Evolutionary conservation across 1,284 basidiomycete genomes (phyloP).

Genomic region (Flammula alnicola): DNA sequence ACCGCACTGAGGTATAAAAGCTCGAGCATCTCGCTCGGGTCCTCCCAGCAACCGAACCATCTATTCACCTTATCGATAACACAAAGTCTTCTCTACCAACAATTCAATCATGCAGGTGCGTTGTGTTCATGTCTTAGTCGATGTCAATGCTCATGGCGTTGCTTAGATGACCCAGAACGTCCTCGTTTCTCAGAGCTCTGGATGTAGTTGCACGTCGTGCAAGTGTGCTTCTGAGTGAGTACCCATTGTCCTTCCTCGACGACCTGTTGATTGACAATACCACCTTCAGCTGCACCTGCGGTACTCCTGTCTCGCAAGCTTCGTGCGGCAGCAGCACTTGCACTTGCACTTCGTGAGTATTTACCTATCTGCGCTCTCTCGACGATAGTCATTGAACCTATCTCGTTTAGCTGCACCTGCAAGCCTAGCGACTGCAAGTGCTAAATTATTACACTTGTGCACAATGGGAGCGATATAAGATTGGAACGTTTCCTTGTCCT

Average conservation of each 20-base stretch:
- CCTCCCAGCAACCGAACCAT: not conserved
- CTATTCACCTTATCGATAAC: not conserved
- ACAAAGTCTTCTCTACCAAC: not conserved
- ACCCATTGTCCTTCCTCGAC: not conserved
- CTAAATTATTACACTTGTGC: no score
- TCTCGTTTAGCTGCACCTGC: conserved; percentile 15
- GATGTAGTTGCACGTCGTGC: conserved; percentile 18
- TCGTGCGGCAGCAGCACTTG: conserved; percentile 17
- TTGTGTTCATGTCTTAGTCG: no score
- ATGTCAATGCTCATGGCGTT: not conserved
- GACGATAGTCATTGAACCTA: not conserved
- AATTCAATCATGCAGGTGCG: conserved; percentile 15
- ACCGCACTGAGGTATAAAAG: conserved; percentile 14
- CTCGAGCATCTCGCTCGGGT: not conserved
- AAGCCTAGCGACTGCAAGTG: conserved; percentile 23
- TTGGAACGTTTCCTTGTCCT: no score
- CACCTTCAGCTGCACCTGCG: conserved; percentile 20
- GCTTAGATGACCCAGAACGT: conserved; percentile 10
- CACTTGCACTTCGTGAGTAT: conserved; percentile 18
- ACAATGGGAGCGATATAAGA: no score
- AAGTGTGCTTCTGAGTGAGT: conserved; percentile 17
- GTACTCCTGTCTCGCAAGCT: conserved; percentile 14
- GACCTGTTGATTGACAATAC: not conserved
- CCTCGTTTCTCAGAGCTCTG: conserved; percentile 12
- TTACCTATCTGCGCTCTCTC: no score